These are phyloP conservation scores for Bothriochloa decipiens DNA, from an alignment of 176 grass and related monocot species.

Conservation along the genomic window DNA sequence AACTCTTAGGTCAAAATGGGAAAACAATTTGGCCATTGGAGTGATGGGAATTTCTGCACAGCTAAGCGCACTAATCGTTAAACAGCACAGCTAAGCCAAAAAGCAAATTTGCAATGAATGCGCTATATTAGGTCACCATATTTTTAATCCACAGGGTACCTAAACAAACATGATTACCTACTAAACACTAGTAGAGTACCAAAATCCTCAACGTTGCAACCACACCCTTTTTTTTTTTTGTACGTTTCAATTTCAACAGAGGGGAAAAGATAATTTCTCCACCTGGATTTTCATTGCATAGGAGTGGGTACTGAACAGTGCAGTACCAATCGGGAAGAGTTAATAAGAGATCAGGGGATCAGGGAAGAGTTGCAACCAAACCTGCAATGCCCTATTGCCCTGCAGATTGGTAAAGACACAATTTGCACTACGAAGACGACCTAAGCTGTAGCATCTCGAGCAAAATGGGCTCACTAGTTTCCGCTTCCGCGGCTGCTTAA, in stretches of 20 bases:
- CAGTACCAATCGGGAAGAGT: background rate
- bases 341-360: background rate
- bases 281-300: background rate
- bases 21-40: background rate
- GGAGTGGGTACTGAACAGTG: background rate
- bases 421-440: background rate
- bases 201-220: background rate
- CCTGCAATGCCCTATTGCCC: background rate
- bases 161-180: background rate
- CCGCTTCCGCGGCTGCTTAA: background rate
- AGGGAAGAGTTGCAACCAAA: background rate
- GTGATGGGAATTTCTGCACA: no score
- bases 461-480: background rate
- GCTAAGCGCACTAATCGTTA: no score
- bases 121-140: background rate
- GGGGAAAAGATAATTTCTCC: background rate
- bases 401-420: background rate
- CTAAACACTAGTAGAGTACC: background rate
- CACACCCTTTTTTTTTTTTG: background rate
- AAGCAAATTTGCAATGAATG: background rate
- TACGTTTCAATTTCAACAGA: background rate
- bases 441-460: background rate
- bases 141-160: background rate
- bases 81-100: background rate
- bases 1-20: background rate